These are phyloP conservation scores for Mollisiaceae sp. DNA, from an alignment of 2,329 filamentous ascomycete genomes.

Conservation along the genomic window DNA sequence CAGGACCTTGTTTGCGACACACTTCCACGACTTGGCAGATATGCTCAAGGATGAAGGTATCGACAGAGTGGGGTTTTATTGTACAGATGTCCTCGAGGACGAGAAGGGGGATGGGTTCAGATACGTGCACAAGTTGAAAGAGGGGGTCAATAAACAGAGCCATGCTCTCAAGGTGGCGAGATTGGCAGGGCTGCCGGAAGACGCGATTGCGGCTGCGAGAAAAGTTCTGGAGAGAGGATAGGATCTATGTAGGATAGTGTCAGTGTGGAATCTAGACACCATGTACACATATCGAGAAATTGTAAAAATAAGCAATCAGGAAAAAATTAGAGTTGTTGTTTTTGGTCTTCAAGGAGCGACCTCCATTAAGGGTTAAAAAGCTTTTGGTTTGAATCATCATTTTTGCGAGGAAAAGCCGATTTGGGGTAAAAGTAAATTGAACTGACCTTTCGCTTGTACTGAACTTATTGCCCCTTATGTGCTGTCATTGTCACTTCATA, in stretches of 20 bases:
- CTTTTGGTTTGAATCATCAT: slow-evolving; percentile 44
- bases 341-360: slow-evolving; percentile 45
- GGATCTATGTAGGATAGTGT: slow-evolving; percentile 13
- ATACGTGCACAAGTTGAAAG: slow-evolving; percentile 82
- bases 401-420: slow-evolving; percentile 25
- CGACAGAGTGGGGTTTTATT: slow-evolving; percentile 61
- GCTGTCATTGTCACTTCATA: slow-evolving; percentile 17
- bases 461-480: slow-evolving; percentile 11
- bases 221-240: slow-evolving; percentile 31
- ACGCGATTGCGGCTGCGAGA: slow-evolving; percentile 70
- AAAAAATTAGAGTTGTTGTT: slow-evolving; percentile 51
- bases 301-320: slow-evolving; percentile 39
- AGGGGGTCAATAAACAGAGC: slow-evolving; percentile 82
- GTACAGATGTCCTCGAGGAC: slow-evolving; percentile 86
- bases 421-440: slow-evolving; percentile 24
- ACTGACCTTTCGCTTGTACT: slow-evolving; percentile 34
- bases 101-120: slow-evolving; percentile 68
- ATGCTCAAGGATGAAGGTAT: slow-evolving; percentile 64
- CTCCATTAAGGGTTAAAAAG: slow-evolving; percentile 49
- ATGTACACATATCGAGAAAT: slow-evolving; percentile 13
- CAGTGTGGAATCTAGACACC: neutral
- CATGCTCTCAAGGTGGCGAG: slow-evolving; percentile 95
- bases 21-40: slow-evolving; percentile 87
- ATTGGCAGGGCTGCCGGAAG: slow-evolving; percentile 79
- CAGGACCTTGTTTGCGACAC: slow-evolving; percentile 88